phyloP scores from a whole-genome alignment of 192 early-diverging fungal species.

The Coemansia brasiliensis region DNA sequence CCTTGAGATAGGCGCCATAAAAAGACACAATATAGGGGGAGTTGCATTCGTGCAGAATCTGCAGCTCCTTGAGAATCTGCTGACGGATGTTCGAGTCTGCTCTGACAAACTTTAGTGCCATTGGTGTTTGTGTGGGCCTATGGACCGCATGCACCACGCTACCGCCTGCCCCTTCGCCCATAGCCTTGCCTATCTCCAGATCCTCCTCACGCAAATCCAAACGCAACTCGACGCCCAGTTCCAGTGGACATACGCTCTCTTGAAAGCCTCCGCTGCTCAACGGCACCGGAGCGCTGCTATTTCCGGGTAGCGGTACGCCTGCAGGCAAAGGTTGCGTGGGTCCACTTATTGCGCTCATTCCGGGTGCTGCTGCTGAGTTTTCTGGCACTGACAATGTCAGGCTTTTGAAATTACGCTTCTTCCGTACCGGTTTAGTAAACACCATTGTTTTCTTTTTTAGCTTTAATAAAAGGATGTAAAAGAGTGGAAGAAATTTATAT shows the following conservation, averaged over 20 bases:
- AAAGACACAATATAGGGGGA: slow-evolving; percentile 94
- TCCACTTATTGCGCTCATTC: slow-evolving; percentile 8
- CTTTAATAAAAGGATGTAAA: background rate
- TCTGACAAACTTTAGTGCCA: slow-evolving; percentile 85
- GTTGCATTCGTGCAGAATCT: slow-evolving; percentile 94
- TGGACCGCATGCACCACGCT: slow-evolving; percentile 86
- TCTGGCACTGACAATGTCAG: slow-evolving; percentile 43
- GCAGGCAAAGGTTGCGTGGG: slow-evolving; percentile 15
- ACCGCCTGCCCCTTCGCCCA: slow-evolving; percentile 93
- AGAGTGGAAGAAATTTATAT: background rate
- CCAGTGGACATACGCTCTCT: slow-evolving; percentile 48
- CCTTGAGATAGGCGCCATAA: slow-evolving; percentile 91
- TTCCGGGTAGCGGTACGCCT: slow-evolving; percentile 6
- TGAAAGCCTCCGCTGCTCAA: slow-evolving; percentile 11
- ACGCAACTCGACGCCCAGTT: slow-evolving; percentile 71
- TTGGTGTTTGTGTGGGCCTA: slow-evolving; percentile 81
- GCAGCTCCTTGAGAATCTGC: slow-evolving; percentile 92
- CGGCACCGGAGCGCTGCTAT: slow-evolving; percentile 21
- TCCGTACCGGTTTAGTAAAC: slow-evolving; percentile 46
- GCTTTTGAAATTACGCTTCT: slow-evolving; percentile 58
- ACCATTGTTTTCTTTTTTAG: slow-evolving; percentile 15
- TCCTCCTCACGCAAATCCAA: slow-evolving; percentile 82
- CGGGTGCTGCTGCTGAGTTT: slow-evolving; percentile 15
- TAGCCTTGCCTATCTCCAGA: slow-evolving; percentile 69
- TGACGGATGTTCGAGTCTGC: slow-evolving; percentile 73